These are phyloP conservation scores for Penicillium sp. DNA, from an alignment of 2,329 filamentous ascomycete species.

Conservation along the genomic window DNA sequence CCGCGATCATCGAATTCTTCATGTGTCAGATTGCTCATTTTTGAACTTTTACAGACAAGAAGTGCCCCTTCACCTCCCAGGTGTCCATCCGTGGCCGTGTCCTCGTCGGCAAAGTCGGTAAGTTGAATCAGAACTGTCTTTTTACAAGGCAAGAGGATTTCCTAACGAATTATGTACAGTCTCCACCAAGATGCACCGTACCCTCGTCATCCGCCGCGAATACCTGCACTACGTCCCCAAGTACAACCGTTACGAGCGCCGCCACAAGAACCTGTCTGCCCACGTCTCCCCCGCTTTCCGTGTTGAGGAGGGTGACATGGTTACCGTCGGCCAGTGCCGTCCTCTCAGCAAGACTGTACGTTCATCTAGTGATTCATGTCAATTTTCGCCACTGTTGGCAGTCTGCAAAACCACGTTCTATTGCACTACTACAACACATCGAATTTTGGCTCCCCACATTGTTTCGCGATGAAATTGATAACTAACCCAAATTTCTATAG, in stretches of 20 bases:
- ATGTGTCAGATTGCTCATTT: constrained; percentile 26
- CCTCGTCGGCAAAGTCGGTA: constrained; percentile 84
- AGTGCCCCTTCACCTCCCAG: constrained; percentile 99
- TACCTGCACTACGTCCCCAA: constrained; percentile 99
- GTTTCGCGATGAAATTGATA: background rate
- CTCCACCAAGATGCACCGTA: constrained; percentile 99
- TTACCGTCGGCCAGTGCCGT: constrained; percentile 99
- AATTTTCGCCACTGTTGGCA: background rate
- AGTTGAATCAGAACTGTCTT: constrained; percentile 11
- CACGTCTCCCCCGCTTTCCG: constrained; percentile 99
- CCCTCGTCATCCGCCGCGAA: constrained; percentile 97
- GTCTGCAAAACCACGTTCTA: background rate
- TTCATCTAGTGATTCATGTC: constrained; percentile 31
- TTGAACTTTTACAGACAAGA: constrained; percentile 73
- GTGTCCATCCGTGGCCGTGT: constrained; percentile 99
- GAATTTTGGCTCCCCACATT: background rate
- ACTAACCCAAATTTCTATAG: constrained; percentile 48
- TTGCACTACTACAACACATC: background rate
- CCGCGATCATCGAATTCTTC: background rate
- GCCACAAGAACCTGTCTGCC: constrained; percentile 99
- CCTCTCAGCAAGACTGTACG: constrained; percentile 99
- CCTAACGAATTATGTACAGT: constrained; percentile 44
- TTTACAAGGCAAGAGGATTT: background rate
- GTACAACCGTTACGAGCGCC: constrained; percentile 99
- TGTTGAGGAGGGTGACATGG: constrained; percentile 99